These are phyloP conservation scores for Blastobotrys malaysiensis DNA, from an alignment of 1,139 yeast genomes.

Conservation along the genomic window DNA sequence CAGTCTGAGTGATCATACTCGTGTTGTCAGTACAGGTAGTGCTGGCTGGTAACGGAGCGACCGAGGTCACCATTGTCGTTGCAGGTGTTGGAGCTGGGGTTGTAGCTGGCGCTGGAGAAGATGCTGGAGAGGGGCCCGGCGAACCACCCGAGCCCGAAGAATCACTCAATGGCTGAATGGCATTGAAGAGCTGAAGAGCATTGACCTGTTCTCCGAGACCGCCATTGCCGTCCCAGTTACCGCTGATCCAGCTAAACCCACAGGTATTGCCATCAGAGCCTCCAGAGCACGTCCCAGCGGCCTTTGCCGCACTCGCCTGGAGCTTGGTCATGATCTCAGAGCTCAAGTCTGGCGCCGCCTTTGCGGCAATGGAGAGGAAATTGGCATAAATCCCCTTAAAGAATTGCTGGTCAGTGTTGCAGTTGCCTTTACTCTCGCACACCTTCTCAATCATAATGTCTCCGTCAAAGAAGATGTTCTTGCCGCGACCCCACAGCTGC, in stretches of 20 bases:
- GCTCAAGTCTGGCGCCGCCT: conserved; percentile 59
- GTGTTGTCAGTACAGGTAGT: background rate
- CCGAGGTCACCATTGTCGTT: background rate
- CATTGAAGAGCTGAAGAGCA: conserved; percentile 57
- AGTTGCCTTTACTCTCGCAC: conserved; percentile 56
- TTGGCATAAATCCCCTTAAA: conserved; percentile 80
- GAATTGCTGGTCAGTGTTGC: conserved; percentile 87
- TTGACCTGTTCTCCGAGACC: conserved; percentile 96
- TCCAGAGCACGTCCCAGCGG: conserved; percentile 78
- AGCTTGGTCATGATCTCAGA: conserved; percentile 49
- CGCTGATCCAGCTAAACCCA: conserved; percentile 70
- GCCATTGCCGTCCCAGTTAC: conserved; percentile 70
- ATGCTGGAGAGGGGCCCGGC: too few species aligned
- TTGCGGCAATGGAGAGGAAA: conserved; percentile 69
- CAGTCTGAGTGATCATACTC: background rate
- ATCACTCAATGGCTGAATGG: background rate
- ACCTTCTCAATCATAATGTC: conserved; percentile 73
- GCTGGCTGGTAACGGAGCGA: background rate
- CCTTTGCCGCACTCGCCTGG: conserved; percentile 64
- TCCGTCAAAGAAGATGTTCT: conserved; percentile 55
- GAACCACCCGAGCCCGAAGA: too few species aligned
- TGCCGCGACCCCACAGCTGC: conserved; percentile 36
- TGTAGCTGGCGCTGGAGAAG: too few species aligned
- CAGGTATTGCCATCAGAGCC: conserved; percentile 88
- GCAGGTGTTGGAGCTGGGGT: background rate